Base-by-base conservation (phyloP, 495 filamentous ascomycete genomes). In the Lasiosphaeria hispida region DNA sequence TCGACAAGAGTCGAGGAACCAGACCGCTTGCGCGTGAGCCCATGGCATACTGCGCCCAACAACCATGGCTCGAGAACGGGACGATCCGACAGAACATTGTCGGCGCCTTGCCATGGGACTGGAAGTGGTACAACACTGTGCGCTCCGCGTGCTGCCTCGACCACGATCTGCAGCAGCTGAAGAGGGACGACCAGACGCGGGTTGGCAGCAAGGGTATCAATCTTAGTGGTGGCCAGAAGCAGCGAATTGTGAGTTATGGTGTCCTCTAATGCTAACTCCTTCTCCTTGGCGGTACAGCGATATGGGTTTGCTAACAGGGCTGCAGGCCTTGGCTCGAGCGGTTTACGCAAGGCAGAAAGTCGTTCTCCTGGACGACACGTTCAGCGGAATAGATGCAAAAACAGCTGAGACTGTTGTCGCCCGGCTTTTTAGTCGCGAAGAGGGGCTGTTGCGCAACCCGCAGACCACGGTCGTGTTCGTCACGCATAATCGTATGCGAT, bases 211-310 rank as follows among this genome's bases (percentile, higher is more conserved):
- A 82, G 51, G 86, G 85, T 0, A 75, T 85, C 40, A 73, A 75
- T 7, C 72, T 89, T 10, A 84, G 80, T 61, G 85, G 85, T 7
- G 86, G 86, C 0, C 86, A 89, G 58, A 81, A 79, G 58, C 83
- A 87, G 55, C 74, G 85, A 9, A 73, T 88, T 57, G 61, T 59
- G 38, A 49, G 55, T 57, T 0, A n/a, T 50, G 13, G 5, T 37
- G 3, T 4, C n/a, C 30, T 6, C 14, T n/a, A 50, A 8, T 7
- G 7, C 5, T 50, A 14, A 3, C 18, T 50, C 9, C 9, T 11
- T 15, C 30, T 3, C 9, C n/a, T n/a, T n/a, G n/a, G n/a, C n/a
- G n/a, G n/a, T n/a, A n/a, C n/a, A n/a, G n/a, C n/a, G n/a, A n/a
- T n/a, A n/a, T n/a, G n/a, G n/a, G n/a, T n/a, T n/a, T 50, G 14